Evolutionary conservation across 2,329 filamentous ascomycete genomes (phyloP).

Genomic region (Microsporum canis): DNA sequence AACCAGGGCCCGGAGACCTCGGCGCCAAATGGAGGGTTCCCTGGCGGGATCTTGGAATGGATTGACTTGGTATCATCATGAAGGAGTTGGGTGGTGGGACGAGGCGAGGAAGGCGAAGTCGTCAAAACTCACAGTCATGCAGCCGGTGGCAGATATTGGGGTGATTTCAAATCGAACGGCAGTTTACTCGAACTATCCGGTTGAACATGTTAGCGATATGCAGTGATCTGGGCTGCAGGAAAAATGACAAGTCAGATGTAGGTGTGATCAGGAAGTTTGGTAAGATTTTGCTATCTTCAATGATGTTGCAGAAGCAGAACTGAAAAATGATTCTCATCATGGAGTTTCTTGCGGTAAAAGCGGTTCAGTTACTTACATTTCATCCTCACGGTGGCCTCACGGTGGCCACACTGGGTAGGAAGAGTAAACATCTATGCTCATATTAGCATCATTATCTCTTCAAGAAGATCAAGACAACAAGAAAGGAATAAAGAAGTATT

Average conservation of each 20-base stretch:
- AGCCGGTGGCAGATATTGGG: neutral
- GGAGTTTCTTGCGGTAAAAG: conserved; percentile 11
- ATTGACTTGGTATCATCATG: conserved; percentile 52
- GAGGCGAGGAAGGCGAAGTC: neutral
- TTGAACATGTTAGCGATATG: neutral
- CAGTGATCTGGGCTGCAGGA: neutral
- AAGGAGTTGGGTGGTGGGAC: conserved; percentile 14
- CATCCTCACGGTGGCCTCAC: neutral
- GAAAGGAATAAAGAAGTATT: conserved; percentile 14
- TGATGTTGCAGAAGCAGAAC: conserved; percentile 52
- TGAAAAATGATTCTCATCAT: conserved; percentile 46
- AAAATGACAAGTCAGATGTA: neutral
- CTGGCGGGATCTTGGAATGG: conserved; percentile 45
- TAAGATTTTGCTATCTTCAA: conserved; percentile 44
- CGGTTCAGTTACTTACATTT: neutral
- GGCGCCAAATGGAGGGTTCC: conserved; percentile 26
- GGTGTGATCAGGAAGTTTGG: conserved; percentile 28
- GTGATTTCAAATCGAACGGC: neutral
- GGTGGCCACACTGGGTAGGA: neutral
- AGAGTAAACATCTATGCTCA: neutral
- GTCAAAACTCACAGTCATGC: neutral
- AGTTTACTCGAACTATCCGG: neutral
- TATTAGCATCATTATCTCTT: too few relatives aligned
- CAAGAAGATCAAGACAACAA: neutral
- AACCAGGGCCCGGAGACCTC: neutral